Evolutionary conservation across 768 basidiomycete species (phyloP).

Genomic region (Boletus subcaerulescens): DNA sequence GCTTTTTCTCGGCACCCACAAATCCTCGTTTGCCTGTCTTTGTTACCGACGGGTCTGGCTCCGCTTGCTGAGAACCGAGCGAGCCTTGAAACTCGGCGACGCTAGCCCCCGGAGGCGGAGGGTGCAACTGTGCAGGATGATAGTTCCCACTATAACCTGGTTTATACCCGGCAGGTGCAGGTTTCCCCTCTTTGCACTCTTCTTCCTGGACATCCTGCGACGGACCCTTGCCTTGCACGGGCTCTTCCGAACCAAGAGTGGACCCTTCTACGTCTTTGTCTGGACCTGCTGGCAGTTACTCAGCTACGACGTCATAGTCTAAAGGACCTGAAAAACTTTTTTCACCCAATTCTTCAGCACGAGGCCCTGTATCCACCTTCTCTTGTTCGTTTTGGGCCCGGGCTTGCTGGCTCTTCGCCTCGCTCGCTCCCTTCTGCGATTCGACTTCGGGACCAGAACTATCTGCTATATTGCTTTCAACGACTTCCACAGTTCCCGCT

Average conservation of each 20-base stretch:
- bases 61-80: background rate
- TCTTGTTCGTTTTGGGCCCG: background rate
- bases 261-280: background rate
- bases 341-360: background rate
- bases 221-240: background rate
- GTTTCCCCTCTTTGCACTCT: background rate
- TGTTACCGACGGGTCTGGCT: background rate
- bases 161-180: background rate
- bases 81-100: constrained; percentile 11
- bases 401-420: background rate
- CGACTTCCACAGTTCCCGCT: background rate
- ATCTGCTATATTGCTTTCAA: background rate
- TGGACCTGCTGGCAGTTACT: background rate
- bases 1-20: constrained; percentile 18
- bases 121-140: constrained; percentile 30
- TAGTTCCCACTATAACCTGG: constrained; percentile 19
- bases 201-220: constrained; percentile 1
- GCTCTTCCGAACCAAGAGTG: background rate
- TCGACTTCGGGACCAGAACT: background rate
- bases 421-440: background rate
- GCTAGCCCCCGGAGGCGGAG: constrained; percentile 21
- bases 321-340: constrained; percentile 10
- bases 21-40: background rate
- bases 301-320: background rate
- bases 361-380: background rate